Conservation (phyloP, 345 rosid species). For the Lumnitzera racemosa region DNA sequence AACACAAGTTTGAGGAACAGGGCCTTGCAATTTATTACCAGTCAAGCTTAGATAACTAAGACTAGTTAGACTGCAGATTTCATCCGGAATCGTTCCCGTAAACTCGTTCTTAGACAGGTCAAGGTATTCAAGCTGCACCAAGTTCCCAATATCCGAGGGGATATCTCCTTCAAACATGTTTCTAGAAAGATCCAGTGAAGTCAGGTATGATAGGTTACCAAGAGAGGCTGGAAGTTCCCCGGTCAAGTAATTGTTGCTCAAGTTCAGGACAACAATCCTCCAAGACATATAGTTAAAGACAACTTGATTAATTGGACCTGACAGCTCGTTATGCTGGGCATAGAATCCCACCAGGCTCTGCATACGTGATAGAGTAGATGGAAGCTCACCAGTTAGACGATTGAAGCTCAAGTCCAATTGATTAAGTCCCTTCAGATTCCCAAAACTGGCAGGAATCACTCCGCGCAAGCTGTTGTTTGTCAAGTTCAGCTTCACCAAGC, state of each 20-base stretch:
- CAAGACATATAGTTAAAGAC: slow-evolving; percentile 40
- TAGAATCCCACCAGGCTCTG: slow-evolving; percentile 69
- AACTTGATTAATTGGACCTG: slow-evolving; percentile 37
- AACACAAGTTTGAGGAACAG: slow-evolving; percentile 47
- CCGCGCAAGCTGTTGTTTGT: slow-evolving; percentile 55
- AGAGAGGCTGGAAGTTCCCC: slow-evolving; percentile 50
- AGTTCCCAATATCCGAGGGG: slow-evolving; percentile 51
- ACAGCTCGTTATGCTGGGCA: slow-evolving; percentile 56
- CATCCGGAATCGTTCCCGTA: slow-evolving; percentile 56
- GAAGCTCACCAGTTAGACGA: slow-evolving; percentile 54
- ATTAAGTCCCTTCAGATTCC: slow-evolving; percentile 61
- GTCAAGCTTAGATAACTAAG: slow-evolving; percentile 45
- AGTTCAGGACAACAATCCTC: slow-evolving; percentile 61
- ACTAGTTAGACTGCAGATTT: slow-evolving; percentile 39
- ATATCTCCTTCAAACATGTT: slow-evolving; percentile 55
- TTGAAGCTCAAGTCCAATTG: slow-evolving; percentile 77
- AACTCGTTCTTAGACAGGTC: slow-evolving; percentile 57
- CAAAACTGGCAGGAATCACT: slow-evolving; percentile 50
- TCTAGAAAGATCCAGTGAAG: slow-evolving; percentile 51
- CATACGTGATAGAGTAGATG: slow-evolving; percentile 44
- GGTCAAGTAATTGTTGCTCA: slow-evolving; percentile 49
- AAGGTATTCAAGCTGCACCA: slow-evolving; percentile 55
- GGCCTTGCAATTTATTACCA: slow-evolving; percentile 53
- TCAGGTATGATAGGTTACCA: slow-evolving; percentile 62
- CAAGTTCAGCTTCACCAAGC: slow-evolving; percentile 77